Percentiles rank a stretch among this genome's conserved stretches.
These are phyloP conservation scores for Eucalyptus albens DNA, from an alignment of 345 rosid species.

Conservation along the genomic window DNA sequence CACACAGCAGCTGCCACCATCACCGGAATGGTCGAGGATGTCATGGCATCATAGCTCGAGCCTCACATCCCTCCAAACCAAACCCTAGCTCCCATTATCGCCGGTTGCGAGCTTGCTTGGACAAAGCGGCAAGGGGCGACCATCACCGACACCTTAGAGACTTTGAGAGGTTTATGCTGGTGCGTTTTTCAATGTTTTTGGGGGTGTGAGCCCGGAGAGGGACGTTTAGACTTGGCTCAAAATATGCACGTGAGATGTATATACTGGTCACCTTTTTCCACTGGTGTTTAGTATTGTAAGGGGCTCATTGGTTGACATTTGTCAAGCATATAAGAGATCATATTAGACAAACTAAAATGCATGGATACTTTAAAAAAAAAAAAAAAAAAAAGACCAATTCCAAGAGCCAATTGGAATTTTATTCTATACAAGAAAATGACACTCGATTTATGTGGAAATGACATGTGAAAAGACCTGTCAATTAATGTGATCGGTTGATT, in stretches of 20 bases:
- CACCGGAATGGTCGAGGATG: neutral
- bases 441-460: neutral
- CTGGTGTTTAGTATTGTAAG: neutral
- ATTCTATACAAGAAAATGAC: neutral
- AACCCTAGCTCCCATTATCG: neutral
- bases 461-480: neutral
- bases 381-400: neutral
- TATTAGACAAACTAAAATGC: neutral
- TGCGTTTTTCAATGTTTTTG: neutral
- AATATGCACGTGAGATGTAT: neutral
- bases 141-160: neutral
- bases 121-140: neutral
- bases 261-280: neutral
- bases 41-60: neutral
- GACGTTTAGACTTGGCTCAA: neutral
- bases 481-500: neutral
- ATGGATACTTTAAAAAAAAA: neutral
- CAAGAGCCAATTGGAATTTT: neutral
- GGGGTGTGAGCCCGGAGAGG: neutral
- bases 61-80: neutral
- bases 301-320: neutral
- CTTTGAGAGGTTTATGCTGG: neutral
- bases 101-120: neutral
- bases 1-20: neutral
- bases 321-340: neutral